Conservation (phyloP, 768 basidiomycete genomes). For the Epithele typhae region DNA sequence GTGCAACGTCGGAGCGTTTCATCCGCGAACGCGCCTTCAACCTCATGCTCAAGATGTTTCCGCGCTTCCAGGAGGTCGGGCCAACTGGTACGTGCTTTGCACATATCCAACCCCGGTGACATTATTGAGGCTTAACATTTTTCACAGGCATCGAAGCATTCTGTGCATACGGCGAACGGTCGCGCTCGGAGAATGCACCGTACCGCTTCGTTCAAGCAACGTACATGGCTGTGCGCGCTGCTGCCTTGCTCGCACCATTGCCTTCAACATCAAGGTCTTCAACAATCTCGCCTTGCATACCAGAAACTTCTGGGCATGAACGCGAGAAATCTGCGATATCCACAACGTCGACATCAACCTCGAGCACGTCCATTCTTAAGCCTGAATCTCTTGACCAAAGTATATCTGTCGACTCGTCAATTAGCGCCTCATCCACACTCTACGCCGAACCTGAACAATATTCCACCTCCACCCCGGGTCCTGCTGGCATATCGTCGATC, state of each 20-base stretch:
- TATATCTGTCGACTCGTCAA: too few species aligned
- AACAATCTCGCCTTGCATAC: too few species aligned
- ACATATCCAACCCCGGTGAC: background rate
- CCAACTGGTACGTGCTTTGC: constrained; percentile 3
- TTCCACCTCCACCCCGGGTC: background rate
- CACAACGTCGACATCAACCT: too few species aligned
- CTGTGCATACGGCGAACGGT: constrained; percentile 12
- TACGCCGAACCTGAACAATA: background rate
- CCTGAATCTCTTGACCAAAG: too few species aligned
- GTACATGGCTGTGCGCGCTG: constrained; percentile 9
- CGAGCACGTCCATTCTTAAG: too few species aligned
- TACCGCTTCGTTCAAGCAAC: constrained; percentile 10
- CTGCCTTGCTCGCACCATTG: background rate
- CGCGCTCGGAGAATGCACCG: constrained; percentile 8
- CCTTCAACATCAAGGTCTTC: background rate
- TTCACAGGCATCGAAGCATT: constrained; percentile 6
- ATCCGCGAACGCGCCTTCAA: constrained; percentile 10
- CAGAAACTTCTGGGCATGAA: background rate
- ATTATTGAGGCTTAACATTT: background rate
- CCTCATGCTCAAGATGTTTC: constrained; percentile 11
- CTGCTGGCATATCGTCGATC: background rate
- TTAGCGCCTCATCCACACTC: background rate
- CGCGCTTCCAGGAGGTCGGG: constrained; percentile 9
- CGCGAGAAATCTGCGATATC: background rate
- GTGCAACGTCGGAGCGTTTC: background rate